These are phyloP conservation scores for Psidium guajava DNA, from an alignment of 345 rosid genomes.

Conservation along the genomic window DNA sequence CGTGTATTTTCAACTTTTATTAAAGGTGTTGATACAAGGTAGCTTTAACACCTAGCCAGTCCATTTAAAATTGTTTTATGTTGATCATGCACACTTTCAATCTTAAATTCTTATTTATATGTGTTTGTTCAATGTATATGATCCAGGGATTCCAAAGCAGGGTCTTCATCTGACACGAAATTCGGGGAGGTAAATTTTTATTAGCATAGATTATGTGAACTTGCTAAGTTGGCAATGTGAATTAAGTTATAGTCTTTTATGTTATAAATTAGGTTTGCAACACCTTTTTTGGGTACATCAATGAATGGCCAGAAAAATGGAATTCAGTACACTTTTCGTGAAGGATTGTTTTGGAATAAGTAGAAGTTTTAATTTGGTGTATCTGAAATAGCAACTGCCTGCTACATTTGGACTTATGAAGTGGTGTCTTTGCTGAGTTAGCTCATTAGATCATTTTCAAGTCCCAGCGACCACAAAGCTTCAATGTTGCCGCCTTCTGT, in stretches of 20 bases:
- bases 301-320: not conserved
- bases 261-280: not conserved
- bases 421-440: not conserved
- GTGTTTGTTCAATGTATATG: not conserved
- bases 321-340: not conserved
- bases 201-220: not conserved
- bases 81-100: not conserved
- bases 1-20: constrained; percentile 92
- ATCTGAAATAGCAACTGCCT: not conserved
- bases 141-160: constrained; percentile 61
- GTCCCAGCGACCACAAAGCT: not conserved
- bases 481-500: not conserved
- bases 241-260: not conserved
- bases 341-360: not conserved
- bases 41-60: not conserved
- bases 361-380: not conserved
- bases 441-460: not conserved
- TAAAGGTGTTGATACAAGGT: constrained; percentile 96
- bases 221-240: not conserved
- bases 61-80: not conserved
- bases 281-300: not conserved
- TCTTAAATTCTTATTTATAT: not conserved
- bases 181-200: constrained; percentile 75
- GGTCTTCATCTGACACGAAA: constrained; percentile 65
- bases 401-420: not conserved